Percentiles rank a stretch among this genome's conserved stretches.
These are phyloP conservation scores for Nissolia schottii DNA, from an alignment of 306 rosid genomes.

Conservation along the genomic window DNA sequence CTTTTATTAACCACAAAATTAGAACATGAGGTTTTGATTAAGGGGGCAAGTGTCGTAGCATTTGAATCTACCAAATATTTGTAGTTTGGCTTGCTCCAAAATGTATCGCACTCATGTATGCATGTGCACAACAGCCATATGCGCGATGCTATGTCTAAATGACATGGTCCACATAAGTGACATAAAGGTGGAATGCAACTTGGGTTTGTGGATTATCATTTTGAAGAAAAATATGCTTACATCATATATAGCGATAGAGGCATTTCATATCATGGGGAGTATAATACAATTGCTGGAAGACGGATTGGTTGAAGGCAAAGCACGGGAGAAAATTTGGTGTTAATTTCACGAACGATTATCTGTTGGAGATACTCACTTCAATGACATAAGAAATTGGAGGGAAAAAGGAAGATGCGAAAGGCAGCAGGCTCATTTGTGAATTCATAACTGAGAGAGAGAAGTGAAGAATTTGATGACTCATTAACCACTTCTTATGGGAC, in stretches of 20 bases:
- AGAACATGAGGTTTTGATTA: too few relatives aligned
- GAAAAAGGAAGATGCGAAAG: slow-evolving; percentile 15
- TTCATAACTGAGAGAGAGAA: background rate
- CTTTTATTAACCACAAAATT: too few relatives aligned
- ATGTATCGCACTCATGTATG: background rate
- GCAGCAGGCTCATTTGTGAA: background rate
- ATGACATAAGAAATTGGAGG: slow-evolving; percentile 29
- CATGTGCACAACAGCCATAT: slow-evolving; percentile 11
- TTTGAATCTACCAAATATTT: too few relatives aligned
- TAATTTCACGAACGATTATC: slow-evolving; percentile 28
- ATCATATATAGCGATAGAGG: slow-evolving; percentile 41
- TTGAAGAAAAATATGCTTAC: slow-evolving; percentile 54
- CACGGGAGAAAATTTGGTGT: slow-evolving; percentile 29
- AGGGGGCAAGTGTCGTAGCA: too few relatives aligned
- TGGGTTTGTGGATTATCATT: slow-evolving; percentile 70
- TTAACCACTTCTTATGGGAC: slow-evolving; percentile 43
- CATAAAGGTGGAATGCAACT: slow-evolving; percentile 34
- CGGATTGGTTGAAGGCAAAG: slow-evolving; percentile 46
- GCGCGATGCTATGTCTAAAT: slow-evolving; percentile 19
- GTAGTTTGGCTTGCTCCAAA: background rate
- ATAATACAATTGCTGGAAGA: slow-evolving; percentile 44
- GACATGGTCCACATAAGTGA: slow-evolving; percentile 25
- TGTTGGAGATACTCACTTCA: slow-evolving; percentile 24
- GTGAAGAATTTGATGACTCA: slow-evolving; percentile 56
- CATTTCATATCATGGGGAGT: slow-evolving; percentile 46